phyloP scores from a whole-genome alignment of 148 eudicot genomes.

The Rhododendron mucronatum region DNA sequence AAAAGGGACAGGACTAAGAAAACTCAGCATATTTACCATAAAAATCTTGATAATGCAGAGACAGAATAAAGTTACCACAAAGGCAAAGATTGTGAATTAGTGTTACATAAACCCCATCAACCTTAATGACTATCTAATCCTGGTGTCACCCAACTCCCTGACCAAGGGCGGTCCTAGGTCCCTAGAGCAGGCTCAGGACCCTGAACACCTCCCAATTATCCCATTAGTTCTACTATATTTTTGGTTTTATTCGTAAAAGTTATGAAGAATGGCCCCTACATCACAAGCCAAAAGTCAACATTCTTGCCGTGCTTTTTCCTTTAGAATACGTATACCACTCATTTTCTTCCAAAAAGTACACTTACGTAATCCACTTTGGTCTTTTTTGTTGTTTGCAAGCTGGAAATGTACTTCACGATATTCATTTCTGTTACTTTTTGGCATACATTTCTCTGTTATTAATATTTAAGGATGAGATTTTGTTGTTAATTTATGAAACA shows the following conservation, averaged over 20 bases:
- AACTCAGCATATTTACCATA: background rate
- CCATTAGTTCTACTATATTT: background rate
- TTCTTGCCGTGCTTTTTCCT: too few relatives aligned
- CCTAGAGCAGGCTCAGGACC: background rate
- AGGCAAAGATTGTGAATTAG: background rate
- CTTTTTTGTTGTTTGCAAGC: background rate
- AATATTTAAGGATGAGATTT: background rate
- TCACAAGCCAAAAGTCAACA: background rate
- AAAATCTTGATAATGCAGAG: background rate
- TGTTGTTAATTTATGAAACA: background rate
- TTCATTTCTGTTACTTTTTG: background rate
- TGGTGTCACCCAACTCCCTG: background rate
- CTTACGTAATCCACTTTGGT: background rate
- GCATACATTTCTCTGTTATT: background rate
- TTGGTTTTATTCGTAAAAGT: too few relatives aligned
- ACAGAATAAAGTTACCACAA: background rate
- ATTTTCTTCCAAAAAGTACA: too few relatives aligned
- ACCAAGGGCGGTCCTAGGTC: background rate
- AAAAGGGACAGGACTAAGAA: background rate
- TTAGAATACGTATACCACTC: too few relatives aligned
- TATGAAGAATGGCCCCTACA: too few relatives aligned
- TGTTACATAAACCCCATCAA: background rate
- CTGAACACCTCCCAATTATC: background rate
- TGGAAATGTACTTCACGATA: background rate
- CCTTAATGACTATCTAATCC: background rate